These are phyloP conservation scores for Claviceps purpurea DNA, from an alignment of 2,329 filamentous ascomycete genomes.

Conservation along the genomic window DNA sequence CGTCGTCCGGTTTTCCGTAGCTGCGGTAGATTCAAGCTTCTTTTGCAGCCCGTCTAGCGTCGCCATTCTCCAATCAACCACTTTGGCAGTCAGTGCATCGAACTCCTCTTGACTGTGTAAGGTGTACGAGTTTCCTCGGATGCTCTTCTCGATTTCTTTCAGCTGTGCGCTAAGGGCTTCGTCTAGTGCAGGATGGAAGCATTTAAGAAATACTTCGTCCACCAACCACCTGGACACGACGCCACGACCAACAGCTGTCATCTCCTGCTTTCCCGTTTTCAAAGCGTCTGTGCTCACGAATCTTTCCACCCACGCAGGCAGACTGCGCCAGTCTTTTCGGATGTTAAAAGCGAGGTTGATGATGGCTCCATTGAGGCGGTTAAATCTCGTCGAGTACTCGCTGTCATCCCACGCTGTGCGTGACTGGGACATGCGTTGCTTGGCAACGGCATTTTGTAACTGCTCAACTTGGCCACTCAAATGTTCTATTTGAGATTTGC, in stretches of 20 bases:
- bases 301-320: slow-evolving; percentile 67
- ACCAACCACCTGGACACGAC: slow-evolving; percentile 82
- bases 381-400: slow-evolving; percentile 83
- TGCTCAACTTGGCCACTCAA: slow-evolving; percentile 82
- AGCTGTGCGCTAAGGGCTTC: slow-evolving; percentile 60
- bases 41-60: slow-evolving; percentile 83
- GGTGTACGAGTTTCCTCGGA: slow-evolving; percentile 62
- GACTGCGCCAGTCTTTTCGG: slow-evolving; percentile 77
- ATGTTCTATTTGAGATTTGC: slow-evolving; percentile 81
- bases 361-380: slow-evolving; percentile 81
- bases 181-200: slow-evolving; percentile 85
- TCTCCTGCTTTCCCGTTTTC: slow-evolving; percentile 84
- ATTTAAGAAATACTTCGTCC: slow-evolving; percentile 80
- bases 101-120: slow-evolving; percentile 73
- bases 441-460: slow-evolving; percentile 92
- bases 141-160: slow-evolving; percentile 78
- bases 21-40: slow-evolving; percentile 50
- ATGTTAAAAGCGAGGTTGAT: slow-evolving; percentile 94
- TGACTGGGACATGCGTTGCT: slow-evolving; percentile 88
- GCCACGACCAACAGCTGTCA: slow-evolving; percentile 88
- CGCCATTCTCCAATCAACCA: slow-evolving; percentile 85
- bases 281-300: slow-evolving; percentile 78
- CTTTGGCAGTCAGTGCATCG: slow-evolving; percentile 73
- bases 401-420: slow-evolving; percentile 90
- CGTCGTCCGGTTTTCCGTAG: slow-evolving; percentile 49